Evolutionary conservation across 148 eudicot genomes (phyloP), one percentile per base, ranked within the genome.

Genomic region (Linanthus parryae): DNA sequence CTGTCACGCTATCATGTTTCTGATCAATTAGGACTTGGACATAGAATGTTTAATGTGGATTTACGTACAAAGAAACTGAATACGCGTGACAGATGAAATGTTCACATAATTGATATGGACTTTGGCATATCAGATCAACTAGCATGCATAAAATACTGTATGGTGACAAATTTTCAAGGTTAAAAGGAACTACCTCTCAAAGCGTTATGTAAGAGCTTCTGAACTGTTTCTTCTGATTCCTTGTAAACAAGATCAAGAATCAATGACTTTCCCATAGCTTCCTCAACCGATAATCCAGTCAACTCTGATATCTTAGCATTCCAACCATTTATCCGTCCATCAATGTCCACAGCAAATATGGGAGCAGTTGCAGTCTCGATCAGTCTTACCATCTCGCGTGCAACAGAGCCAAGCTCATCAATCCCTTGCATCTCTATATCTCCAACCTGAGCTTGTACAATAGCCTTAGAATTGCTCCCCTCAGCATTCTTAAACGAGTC

Each of bases 351-450:
- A n/a, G 94, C 96, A 72, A 92, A 84, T 61, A 92, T 88, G 16
- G 99, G 99, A 56, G 82, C 96, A 1, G 81, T 82, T 27, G 99
- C 99, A 31, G 99, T 92, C 69, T 92, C 99, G 33, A 92, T 92
- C 72, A 92, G 64, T 67, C 96, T 77, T 59, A 84, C 83, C 96
- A 92, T 92, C 68, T 92, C 96, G 46, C 83, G 69, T 2, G 99
- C 95, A 39, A 87, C 84, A 13, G 84, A 80, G 56, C 77, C 80
- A 35, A 84, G 72, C 60, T 82, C 91, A 57, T 80, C 75, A 62
- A 84, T 65, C 45, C 83, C 82, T 61, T 75, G 82, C 63, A 79
- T 44, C 42, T 76, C 88, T 20, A 73, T 2, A 33, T 78, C 88
- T 36, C 69, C 75, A 44, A n/a, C 15, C 12, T 48, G 68, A 28